These are phyloP conservation scores for Scalesia atractyloides DNA, from an alignment of 129 eudicot species.

Conservation along the genomic window DNA sequence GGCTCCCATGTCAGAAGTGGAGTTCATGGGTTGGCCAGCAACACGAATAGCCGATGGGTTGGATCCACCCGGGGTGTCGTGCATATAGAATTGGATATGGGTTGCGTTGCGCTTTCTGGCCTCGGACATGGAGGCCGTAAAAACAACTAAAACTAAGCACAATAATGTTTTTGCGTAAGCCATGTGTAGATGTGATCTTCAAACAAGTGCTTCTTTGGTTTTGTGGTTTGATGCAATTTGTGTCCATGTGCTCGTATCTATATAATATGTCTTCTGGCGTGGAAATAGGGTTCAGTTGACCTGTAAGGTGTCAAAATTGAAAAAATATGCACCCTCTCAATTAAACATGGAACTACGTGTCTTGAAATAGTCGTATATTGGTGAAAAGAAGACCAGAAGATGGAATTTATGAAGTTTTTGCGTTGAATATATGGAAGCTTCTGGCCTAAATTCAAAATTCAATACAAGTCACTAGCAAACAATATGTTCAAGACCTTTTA, in stretches of 20 bases:
- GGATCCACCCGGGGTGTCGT: constrained; percentile 43
- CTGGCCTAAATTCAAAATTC: neutral
- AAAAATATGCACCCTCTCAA: neutral
- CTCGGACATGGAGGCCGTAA: neutral
- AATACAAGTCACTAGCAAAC: neutral
- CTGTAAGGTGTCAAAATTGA: neutral
- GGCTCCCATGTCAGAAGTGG: constrained; percentile 8
- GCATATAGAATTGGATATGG: constrained; percentile 67
- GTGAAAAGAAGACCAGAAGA: neutral
- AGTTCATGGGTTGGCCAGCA: constrained; percentile 29
- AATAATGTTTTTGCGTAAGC: constrained; percentile 9
- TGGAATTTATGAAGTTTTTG: neutral
- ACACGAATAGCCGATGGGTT: constrained; percentile 47
- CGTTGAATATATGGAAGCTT: constrained; percentile 1
- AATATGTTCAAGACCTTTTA: neutral
- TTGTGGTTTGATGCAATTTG: neutral
- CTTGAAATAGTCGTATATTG: neutral
- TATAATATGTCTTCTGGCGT: neutral
- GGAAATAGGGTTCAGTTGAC: constrained; percentile 5
- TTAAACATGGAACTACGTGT: neutral
- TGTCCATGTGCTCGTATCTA: neutral
- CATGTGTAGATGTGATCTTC: constrained; percentile 15
- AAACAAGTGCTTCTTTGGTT: constrained; percentile 2
- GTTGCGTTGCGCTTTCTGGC: constrained; percentile 38
- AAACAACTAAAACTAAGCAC: constrained; percentile 15